These are phyloP conservation scores for Galeopsis tetrahit DNA, from an alignment of 257 asterid species.

Conservation along the genomic window DNA sequence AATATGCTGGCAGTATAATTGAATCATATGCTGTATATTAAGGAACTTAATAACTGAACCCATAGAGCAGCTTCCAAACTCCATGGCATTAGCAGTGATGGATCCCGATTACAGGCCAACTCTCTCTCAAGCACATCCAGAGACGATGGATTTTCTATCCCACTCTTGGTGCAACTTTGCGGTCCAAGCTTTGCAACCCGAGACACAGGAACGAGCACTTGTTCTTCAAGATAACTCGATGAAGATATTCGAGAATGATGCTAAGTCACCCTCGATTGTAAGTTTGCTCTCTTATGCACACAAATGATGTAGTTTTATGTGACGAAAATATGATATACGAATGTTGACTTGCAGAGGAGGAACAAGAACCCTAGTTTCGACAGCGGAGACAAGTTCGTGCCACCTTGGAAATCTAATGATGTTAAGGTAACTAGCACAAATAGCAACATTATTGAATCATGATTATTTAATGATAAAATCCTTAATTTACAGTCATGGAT, in stretches of 20 bases:
- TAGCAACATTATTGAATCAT: not conserved
- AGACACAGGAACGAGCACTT: conserved; percentile 52
- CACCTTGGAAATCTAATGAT: conserved; percentile 85
- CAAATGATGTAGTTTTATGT: conserved; percentile 6
- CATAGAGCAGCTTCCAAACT: conserved; percentile 24
- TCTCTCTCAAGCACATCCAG: conserved; percentile 89
- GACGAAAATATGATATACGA: not conserved
- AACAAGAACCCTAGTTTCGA: conserved; percentile 57
- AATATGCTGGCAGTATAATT: conserved; percentile 39
- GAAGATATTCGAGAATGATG: conserved; percentile 42
- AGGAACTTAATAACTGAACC: conserved; percentile 24
- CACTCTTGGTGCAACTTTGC: conserved; percentile 87
- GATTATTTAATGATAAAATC: not conserved
- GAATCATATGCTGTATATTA: conserved; percentile 14
- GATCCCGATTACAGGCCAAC: conserved; percentile 59
- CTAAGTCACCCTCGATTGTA: conserved; percentile 54
- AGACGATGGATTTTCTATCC: conserved; percentile 92
- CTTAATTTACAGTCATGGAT: conserved; percentile 73
- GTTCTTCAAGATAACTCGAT: conserved; percentile 54
- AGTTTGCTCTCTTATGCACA: conserved; percentile 31
- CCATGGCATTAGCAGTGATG: conserved; percentile 49
- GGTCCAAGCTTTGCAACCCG: conserved; percentile 73
- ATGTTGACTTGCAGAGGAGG: conserved; percentile 52
- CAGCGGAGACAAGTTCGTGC: conserved; percentile 59
- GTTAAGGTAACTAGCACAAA: conserved; percentile 56